Base-by-base conservation (phyloP, 306 rosid genomes). In the Parietaria judaica region DNA sequence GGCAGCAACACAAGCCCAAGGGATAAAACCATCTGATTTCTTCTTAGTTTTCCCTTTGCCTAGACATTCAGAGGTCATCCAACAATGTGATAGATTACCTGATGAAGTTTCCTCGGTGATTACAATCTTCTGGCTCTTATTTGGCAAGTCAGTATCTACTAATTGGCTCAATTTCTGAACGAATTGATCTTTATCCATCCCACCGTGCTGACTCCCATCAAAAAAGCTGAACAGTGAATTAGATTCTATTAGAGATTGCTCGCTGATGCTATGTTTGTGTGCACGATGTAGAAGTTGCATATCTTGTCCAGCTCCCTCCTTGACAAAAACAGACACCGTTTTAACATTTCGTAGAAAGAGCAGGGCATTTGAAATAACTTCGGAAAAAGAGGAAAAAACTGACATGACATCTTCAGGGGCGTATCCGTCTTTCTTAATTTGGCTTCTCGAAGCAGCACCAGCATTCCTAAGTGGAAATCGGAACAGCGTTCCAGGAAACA, bases 1-100 rank as follows among this genome's bases (percentile, higher is more conserved):
- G 60, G 87, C 92, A 74, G 98, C 98, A 73, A 91, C 96, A 63
- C 92, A 83, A 63, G 98, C 98, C 96, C 96, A 88, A n/a, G 98
- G 98, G 70, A 91, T 72, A 76, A 74, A 91, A 68, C 82, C 80
- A 74, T 77, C 70, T 35, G 76, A 70, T 57, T 79, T 71, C 50
- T 67, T 74, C 70, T 84, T 88, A 66, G 77, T 66, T 69, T 59
- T 80, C 67, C 87, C 89, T 70, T 80, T 73, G 59, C 96, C 96
- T 57, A 91, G 70, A 79, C 98, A 88, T 76, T 89, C 98, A 61
- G 89, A 67, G 63, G 83, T 83, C 58, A 91, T 79, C 98, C 98
- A 91, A 73, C 71, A 78, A 74, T 91, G 96, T 70, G 83, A 81
- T 65, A 72, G 57, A 67, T 68, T 74, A 54, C 83, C 77, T 66